Evolutionary conservation across 73 alveolate genomes (phyloP).

Genomic region (Breviolum minutum): DNA sequence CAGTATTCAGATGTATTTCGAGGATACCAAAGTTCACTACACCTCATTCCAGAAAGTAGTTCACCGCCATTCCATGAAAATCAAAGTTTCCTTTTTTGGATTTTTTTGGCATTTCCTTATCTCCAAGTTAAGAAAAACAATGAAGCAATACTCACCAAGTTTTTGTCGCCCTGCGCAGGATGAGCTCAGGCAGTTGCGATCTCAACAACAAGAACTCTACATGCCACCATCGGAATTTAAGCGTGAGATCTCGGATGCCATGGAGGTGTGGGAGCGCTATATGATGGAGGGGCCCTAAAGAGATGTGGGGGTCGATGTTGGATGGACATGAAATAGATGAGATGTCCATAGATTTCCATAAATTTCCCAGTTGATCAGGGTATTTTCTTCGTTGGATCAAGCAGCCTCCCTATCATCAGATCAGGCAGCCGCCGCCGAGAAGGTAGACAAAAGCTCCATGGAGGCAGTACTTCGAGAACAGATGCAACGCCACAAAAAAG

Average conservation of each 20-base stretch:
- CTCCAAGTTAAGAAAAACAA: too few species aligned
- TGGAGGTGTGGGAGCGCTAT: constrained; percentile 29
- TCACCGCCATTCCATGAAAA: too few species aligned
- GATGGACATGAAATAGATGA: not conserved
- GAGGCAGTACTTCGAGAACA: constrained; percentile 35
- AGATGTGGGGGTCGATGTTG: not conserved
- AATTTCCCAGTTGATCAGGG: not conserved
- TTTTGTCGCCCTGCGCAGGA: not conserved
- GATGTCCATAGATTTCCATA: not conserved
- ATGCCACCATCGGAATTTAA: constrained; percentile 31
- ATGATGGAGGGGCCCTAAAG: not conserved
- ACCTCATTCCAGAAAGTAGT: too few species aligned
- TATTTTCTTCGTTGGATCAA: too few species aligned
- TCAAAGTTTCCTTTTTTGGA: not conserved
- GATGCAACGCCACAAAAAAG: constrained; percentile 55
- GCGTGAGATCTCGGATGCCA: constrained; percentile 64
- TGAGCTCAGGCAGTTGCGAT: not conserved
- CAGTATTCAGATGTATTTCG: too few species aligned
- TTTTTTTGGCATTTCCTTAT: not conserved
- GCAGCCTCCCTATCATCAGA: too few species aligned
- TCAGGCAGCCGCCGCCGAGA: constrained; percentile 37
- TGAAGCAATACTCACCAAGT: too few species aligned
- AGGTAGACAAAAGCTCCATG: not conserved
- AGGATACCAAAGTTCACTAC: too few species aligned
- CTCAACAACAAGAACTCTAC: not conserved